Percentiles rank a stretch among this genome's conserved stretches.
These are phyloP conservation scores for Penicillium sp. DNA, from an alignment of 2,329 filamentous ascomycete species.

Conservation along the genomic window DNA sequence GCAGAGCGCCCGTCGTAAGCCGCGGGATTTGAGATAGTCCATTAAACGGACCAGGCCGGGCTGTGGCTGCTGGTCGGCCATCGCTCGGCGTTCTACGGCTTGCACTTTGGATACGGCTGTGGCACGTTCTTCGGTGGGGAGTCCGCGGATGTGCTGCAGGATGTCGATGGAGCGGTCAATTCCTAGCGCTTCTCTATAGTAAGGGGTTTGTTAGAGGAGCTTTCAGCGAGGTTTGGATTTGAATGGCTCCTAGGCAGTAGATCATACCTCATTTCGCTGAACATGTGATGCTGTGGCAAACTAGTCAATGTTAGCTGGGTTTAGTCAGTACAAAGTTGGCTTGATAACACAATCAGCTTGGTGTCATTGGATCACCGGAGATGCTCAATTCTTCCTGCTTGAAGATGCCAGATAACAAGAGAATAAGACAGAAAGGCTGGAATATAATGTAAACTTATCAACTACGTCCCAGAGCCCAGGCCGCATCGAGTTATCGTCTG, in stretches of 20 bases:
- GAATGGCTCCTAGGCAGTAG: background rate
- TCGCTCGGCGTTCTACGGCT: constrained; percentile 69
- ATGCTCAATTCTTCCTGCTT: background rate
- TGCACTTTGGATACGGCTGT: constrained; percentile 65
- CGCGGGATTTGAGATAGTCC: constrained; percentile 62
- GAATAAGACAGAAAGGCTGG: background rate
- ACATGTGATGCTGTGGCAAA: constrained; percentile 92
- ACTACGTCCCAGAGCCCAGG: background rate
- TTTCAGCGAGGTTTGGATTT: background rate
- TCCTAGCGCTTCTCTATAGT: constrained; percentile 48
- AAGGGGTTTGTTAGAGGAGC: background rate
- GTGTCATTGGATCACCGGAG: background rate
- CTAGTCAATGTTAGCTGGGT: constrained; percentile 39
- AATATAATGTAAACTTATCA: background rate
- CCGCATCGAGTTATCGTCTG: background rate
- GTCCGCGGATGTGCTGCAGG: constrained; percentile 71
- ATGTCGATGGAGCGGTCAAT: constrained; percentile 73
- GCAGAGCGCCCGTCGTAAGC: constrained; percentile 72
- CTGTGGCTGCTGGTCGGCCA: constrained; percentile 71
- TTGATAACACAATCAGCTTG: background rate
- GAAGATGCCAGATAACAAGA: background rate
- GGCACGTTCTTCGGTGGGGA: constrained; percentile 55
- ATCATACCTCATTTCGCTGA: constrained; percentile 65
- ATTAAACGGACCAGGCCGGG: constrained; percentile 70
- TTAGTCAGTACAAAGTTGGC: background rate